Conservation (phyloP, 306 rosid genomes). For the Cucurbita moschata region DNA sequence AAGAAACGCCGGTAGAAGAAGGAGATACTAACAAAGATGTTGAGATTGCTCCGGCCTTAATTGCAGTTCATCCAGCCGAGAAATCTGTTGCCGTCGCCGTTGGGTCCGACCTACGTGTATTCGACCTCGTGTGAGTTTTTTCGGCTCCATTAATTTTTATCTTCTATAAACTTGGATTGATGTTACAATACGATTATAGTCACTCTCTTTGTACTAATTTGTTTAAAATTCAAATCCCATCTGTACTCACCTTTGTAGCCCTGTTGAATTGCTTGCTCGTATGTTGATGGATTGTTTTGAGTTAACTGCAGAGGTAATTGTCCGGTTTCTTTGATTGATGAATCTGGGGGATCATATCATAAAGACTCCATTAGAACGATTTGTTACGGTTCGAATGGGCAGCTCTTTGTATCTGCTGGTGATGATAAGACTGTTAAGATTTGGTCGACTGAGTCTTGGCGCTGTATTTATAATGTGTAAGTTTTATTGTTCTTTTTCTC, state of each 20-base stretch:
- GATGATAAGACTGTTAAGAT: constrained; percentile 80
- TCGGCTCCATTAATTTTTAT: not conserved
- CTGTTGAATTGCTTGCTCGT: not conserved
- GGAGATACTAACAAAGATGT: constrained; percentile 39
- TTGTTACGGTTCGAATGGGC: constrained; percentile 54
- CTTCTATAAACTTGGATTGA: not conserved
- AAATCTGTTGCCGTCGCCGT: constrained; percentile 55
- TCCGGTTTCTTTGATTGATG: constrained; percentile 41
- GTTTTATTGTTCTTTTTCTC: not conserved
- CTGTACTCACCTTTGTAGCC: not conserved
- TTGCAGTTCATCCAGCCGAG: constrained; percentile 55
- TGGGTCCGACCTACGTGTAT: constrained; percentile 73
- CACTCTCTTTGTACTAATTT: not conserved
- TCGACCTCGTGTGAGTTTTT: constrained; percentile 46
- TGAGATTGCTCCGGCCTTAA: constrained; percentile 75
- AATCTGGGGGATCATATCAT: constrained; percentile 30
- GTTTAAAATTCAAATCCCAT: not conserved
- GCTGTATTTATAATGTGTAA: constrained; percentile 58
- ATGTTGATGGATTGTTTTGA: not conserved
- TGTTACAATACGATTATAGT: not conserved
- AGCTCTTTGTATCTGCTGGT: constrained; percentile 73
- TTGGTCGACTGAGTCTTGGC: constrained; percentile 71
- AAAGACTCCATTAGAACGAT: constrained; percentile 67
- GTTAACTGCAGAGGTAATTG: constrained; percentile 30
- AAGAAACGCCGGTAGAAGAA: constrained; percentile 26